Evolutionary conservation across 2,329 filamentous ascomycete genomes (phyloP).

Genomic region (Claviceps sp.): DNA sequence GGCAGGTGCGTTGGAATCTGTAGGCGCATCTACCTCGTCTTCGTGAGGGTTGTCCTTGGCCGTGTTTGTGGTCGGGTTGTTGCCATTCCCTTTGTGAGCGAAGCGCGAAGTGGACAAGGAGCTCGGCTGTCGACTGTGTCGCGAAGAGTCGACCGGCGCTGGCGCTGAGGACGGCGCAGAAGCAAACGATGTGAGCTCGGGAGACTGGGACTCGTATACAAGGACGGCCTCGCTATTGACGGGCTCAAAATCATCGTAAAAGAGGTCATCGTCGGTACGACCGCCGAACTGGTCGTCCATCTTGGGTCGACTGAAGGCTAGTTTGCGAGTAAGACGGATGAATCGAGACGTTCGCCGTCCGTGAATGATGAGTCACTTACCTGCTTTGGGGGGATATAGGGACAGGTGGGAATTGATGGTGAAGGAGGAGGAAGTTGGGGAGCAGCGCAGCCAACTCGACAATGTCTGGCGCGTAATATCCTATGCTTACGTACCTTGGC

Average conservation of each 20-base stretch:
- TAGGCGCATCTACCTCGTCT: constrained; percentile 6
- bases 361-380: too few relatives aligned
- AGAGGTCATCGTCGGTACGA: constrained; percentile 48
- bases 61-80: constrained; percentile 1
- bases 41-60: neutral
- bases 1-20: constrained; percentile 18
- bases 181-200: constrained; percentile 6
- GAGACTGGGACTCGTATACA: constrained; percentile 8
- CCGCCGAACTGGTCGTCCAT: constrained; percentile 51
- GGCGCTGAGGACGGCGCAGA: constrained; percentile 3
- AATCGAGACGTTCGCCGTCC: neutral
- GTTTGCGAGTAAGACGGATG: neutral
- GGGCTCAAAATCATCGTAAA: constrained; percentile 49
- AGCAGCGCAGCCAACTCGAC: neutral
- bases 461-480: neutral
- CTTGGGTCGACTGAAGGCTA: neutral
- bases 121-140: constrained; percentile 2
- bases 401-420: neutral
- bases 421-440: neutral
- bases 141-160: constrained; percentile 7
- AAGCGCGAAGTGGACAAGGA: constrained; percentile 7
- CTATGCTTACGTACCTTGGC: too few relatives aligned
- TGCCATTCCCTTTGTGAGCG: constrained; percentile 8
- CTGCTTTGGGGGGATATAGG: too few relatives aligned
- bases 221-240: constrained; percentile 25